These are phyloP conservation scores for Penicillium sp. DNA, from an alignment of 2,329 filamentous ascomycete species.

Conservation along the genomic window DNA sequence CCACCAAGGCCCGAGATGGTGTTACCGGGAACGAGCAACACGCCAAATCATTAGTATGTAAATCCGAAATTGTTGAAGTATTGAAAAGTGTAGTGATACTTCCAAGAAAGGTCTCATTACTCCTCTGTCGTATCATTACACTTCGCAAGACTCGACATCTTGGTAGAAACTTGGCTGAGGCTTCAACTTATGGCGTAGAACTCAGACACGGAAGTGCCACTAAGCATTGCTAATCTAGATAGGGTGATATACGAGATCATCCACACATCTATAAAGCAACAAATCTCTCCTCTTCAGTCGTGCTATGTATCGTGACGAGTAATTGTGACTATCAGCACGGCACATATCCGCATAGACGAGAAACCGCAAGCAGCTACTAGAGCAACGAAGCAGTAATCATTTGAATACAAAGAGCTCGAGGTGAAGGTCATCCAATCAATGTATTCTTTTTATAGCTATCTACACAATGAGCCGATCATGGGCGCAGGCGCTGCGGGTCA, in stretches of 20 bases:
- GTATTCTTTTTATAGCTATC: constrained; percentile 27
- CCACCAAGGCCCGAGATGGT: not conserved
- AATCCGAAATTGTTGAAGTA: not conserved
- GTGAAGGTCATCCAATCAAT: constrained; percentile 13
- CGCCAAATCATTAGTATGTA: not conserved
- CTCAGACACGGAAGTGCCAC: constrained; percentile 48
- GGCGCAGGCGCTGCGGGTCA: constrained; percentile 63
- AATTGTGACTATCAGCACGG: not conserved
- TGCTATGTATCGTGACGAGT: not conserved
- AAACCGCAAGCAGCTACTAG: too few species aligned
- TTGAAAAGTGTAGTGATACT: not conserved
- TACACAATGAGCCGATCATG: constrained; percentile 29
- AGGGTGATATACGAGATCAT: not conserved
- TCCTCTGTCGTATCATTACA: constrained; percentile 11
- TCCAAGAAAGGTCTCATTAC: constrained; percentile 1
- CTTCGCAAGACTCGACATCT: constrained; percentile 36
- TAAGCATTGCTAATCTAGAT: too few species aligned
- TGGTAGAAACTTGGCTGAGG: constrained; percentile 44
- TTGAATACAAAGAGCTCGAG: too few species aligned
- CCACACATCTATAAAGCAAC: not conserved
- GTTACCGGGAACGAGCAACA: not conserved
- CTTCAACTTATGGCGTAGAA: constrained; percentile 46
- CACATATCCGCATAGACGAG: not conserved
- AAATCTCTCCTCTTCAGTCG: not conserved
- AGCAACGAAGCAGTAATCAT: too few species aligned